phyloP scores from a whole-genome alignment of 2,329 filamentous ascomycete genomes.

The Ceratocystis papillata region DNA sequence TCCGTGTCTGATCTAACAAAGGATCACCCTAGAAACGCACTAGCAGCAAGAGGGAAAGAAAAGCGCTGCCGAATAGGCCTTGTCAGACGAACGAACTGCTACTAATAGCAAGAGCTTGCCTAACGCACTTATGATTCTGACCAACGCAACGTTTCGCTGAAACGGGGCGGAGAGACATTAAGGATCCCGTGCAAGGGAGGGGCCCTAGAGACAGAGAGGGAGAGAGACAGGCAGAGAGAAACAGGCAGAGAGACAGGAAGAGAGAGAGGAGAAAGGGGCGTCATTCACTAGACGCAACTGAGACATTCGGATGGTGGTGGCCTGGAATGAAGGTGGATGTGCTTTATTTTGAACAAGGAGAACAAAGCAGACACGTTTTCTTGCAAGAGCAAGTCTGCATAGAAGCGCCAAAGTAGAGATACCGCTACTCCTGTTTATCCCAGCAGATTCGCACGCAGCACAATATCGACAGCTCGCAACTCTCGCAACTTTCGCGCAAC shows the following conservation, averaged over 20 bases:
- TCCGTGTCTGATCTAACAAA: neutral
- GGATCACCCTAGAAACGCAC: neutral
- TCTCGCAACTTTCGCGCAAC: neutral
- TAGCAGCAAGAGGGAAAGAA: neutral
- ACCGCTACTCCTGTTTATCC: no score
- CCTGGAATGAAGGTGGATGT: slow-evolving; percentile 4
- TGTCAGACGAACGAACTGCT: neutral
- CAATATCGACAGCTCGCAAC: neutral
- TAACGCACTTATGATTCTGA: slow-evolving; percentile 3
- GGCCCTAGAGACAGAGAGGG: neutral
- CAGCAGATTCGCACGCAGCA: neutral
- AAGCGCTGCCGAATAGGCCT: neutral
- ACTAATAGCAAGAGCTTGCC: neutral
- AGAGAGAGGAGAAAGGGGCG: neutral
- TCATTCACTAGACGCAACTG: neutral
- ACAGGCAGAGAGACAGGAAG: neutral
- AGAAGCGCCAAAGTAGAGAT: neutral
- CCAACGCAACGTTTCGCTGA: slow-evolving; percentile 11
- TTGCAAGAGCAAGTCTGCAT: neutral
- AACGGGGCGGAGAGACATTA: neutral
- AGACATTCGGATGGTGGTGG: neutral
- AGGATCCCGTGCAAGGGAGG: slow-evolving; percentile 1
- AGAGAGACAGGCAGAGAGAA: neutral
- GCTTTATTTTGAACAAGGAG: neutral
- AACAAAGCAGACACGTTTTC: slow-evolving; percentile 1